Conservation (phyloP, 805 yeast species). For the Candida ipomoeae region DNA sequence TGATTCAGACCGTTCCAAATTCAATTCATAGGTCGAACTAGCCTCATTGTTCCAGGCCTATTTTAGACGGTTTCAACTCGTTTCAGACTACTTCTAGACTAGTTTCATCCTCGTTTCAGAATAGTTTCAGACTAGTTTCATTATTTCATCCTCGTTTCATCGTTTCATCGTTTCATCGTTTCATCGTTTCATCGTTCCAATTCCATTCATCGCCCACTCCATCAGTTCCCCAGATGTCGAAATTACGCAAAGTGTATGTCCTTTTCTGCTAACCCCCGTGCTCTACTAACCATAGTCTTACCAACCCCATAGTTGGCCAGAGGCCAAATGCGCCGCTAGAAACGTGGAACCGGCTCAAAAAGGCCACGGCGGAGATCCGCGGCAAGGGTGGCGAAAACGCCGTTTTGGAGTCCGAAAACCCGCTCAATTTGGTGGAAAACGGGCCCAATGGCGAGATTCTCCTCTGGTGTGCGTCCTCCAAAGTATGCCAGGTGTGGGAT, state of each 20-base stretch:
- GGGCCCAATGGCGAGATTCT: conserved; percentile 34
- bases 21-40: too few relatives aligned
- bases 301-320: conserved; percentile 34
- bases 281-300: conserved; percentile 21
- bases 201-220: too few relatives aligned
- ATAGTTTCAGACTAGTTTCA: too few relatives aligned
- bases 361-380: conserved; percentile 17
- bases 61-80: too few relatives aligned
- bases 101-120: too few relatives aligned
- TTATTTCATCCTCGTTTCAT: too few relatives aligned
- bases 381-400: neutral
- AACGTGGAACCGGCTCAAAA: conserved; percentile 40
- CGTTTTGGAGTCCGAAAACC: neutral
- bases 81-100: too few relatives aligned
- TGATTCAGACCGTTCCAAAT: too few relatives aligned
- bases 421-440: conserved; percentile 18
- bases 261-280: neutral
- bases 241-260: neutral
- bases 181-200: too few relatives aligned
- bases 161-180: too few relatives aligned
- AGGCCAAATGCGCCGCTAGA: conserved; percentile 39
- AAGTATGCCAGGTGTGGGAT: conserved; percentile 32
- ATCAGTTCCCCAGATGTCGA: too few relatives aligned
- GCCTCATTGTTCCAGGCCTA: too few relatives aligned
- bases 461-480: conserved; percentile 20